phyloP scores from a whole-genome alignment of 352 stramenopile species.

The Blastocystis sp. region DNA sequence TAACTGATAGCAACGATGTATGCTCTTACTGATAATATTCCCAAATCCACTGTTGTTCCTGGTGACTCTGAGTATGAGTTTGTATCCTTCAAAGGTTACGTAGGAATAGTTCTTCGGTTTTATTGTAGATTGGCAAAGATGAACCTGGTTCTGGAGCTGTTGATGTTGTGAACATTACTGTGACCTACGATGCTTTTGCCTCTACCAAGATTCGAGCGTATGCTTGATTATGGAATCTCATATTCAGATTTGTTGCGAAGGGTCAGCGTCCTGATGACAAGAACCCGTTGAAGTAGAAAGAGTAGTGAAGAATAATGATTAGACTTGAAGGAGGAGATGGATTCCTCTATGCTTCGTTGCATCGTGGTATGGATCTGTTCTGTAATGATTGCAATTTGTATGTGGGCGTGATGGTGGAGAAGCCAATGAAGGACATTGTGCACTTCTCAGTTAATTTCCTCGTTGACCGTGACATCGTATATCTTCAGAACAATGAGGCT shows the following conservation, averaged over 20 bases:
- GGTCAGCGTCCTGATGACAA: not conserved
- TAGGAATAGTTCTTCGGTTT: not conserved
- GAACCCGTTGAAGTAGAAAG: not conserved
- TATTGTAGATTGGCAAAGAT: conserved; percentile 33
- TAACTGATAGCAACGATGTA: conserved; percentile 29
- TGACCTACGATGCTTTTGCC: conserved; percentile 8
- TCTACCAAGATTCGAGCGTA: not conserved
- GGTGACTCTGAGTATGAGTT: not conserved
- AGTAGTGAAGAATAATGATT: not conserved
- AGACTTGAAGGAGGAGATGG: not conserved
- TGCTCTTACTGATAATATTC: not conserved
- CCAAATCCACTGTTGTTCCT: not conserved
- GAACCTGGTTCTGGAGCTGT: not conserved
- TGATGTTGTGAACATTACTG: conserved; percentile 41
- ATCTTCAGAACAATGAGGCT: conserved; percentile 38
- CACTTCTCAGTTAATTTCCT: conserved; percentile 3
- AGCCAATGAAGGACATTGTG: not conserved
- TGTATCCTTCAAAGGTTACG: conserved; percentile 7
- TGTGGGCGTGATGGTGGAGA: not conserved
- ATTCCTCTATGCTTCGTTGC: not conserved
- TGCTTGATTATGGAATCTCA: not conserved
- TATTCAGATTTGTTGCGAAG: not conserved
- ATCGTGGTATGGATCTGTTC: conserved; percentile 10
- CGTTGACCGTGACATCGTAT: conserved; percentile 41
- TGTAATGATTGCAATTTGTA: conserved; percentile 49